phyloP scores from a whole-genome alignment of 1,284 basidiomycete genomes.

The Ganoderma meredithae region DNA sequence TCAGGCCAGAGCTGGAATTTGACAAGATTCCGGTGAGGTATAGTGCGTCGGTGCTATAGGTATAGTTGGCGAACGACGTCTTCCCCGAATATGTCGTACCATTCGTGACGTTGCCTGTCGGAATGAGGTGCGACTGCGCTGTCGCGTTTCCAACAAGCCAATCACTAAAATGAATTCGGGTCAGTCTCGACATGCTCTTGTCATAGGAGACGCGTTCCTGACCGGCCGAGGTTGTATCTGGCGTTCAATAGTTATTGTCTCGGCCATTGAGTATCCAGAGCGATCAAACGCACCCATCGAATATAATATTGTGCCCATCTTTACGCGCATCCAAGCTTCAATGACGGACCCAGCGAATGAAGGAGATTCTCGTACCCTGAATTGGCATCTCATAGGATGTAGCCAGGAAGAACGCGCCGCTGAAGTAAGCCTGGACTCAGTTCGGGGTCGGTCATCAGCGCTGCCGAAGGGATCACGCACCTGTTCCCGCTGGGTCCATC shows the following conservation, averaged over 20 bases:
- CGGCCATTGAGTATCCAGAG: neutral
- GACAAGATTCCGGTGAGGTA: conserved; percentile 75
- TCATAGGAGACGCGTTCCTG: conserved; percentile 28
- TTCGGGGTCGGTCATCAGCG: conserved; percentile 11
- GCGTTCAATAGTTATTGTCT: conserved; percentile 10
- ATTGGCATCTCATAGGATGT: conserved; percentile 78
- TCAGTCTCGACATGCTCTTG: neutral
- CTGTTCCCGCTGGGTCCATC: conserved; percentile 68
- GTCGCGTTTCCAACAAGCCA: conserved; percentile 86
- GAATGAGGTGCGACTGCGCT: conserved; percentile 54
- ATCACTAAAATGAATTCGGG: conserved; percentile 57
- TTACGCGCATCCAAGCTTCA: neutral
- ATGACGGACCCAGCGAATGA: neutral
- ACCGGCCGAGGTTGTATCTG: conserved; percentile 66
- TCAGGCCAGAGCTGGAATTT: conserved; percentile 79
- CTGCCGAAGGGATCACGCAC: conserved; percentile 40
- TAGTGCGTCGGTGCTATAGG: conserved; percentile 71
- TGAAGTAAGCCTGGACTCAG: conserved; percentile 36
- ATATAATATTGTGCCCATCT: conserved; percentile 61
- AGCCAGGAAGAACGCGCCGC: conserved; percentile 87
- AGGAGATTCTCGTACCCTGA: conserved; percentile 47
- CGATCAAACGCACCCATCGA: conserved; percentile 53
- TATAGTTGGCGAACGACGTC: conserved; percentile 66
- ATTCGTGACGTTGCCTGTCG: conserved; percentile 65
- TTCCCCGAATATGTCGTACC: conserved; percentile 62